Base-by-base conservation (phyloP, 129 eudicot species). In the Lonicera japonica region DNA sequence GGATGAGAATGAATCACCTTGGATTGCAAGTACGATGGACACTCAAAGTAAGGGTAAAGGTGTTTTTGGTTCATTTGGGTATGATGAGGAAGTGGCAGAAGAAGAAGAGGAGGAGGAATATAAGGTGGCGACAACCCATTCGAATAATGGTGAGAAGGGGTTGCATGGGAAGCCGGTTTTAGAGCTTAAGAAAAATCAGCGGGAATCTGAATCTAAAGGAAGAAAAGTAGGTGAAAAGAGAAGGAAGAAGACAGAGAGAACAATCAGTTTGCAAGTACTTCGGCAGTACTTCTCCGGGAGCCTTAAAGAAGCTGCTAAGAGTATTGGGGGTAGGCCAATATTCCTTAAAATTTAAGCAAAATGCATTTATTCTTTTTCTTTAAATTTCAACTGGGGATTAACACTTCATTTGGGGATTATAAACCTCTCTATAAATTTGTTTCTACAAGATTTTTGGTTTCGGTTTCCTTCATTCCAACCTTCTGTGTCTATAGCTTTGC, bases 281-380 rank as follows among this genome's bases (percentile, higher is more conserved):
- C 77, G 80, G 56, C 90, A 80, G 61, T 80, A 83, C 78, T 83
- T 83, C 80, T 71, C 90, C 0, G 90, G 86, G 21, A 83, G 90
- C 71, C 83, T 83, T 34, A 83, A 83, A 80, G 86, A 83, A 70
- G 90, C 90, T 58, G 90, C 90, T 5, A 80, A 74, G 54, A 76
- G 68, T 69, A 79, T 83, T 63, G 83, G 89, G 22, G 86, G 90
- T 83, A 67, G 73, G 77, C 18, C 51, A 59, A 60, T 20, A 43
- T 55, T 69, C 61, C 63, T 59, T 62, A 62, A n/a, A 47, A 14
- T 14, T 43, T 2, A 55, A 34, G 2, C 20, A 48, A 51, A 21
- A 4, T 60, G 38, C 10, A 19, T 60, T 24, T 60, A 20, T 46
- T 50, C 13, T 58, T 13, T 11, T 63, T 45, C 18, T 3, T 22